Evolutionary conservation across 78 protist species (phyloP).

Genomic region (Mastigamoeba balamuthi): DNA sequence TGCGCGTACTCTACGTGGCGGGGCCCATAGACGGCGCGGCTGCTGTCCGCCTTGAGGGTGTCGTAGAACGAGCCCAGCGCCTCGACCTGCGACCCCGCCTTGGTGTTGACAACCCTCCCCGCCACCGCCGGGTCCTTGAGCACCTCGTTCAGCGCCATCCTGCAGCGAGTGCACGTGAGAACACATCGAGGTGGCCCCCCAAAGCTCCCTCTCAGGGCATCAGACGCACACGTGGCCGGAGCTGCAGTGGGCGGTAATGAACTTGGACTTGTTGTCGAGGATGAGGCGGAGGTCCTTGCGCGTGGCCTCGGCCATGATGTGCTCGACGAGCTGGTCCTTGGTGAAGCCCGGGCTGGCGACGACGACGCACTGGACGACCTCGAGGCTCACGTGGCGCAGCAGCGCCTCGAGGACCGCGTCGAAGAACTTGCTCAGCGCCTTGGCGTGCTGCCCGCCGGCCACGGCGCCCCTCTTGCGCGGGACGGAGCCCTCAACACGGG

Average conservation of each 20-base stretch:
- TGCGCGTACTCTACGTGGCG: conserved; percentile 23
- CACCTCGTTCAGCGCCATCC: conserved; percentile 48
- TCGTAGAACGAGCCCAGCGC: conserved; percentile 11
- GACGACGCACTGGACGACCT: conserved; percentile 48
- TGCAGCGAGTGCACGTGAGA: too few species aligned
- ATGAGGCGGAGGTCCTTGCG: not conserved
- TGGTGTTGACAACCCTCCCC: conserved; percentile 28
- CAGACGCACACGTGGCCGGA: conserved; percentile 43
- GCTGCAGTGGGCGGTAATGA: conserved; percentile 25
- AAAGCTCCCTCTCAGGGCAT: not conserved
- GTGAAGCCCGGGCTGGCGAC: conserved; percentile 65
- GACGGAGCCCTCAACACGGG: not conserved
- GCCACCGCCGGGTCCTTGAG: conserved; percentile 22
- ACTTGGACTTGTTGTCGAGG: conserved; percentile 10
- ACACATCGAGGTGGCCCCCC: not conserved
- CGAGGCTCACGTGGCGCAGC: conserved; percentile 27
- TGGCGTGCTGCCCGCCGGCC: not conserved
- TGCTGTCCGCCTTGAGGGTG: not conserved
- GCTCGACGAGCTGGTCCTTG: not conserved
- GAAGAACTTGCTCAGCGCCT: conserved; percentile 16
- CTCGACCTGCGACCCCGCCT: conserved; percentile 38
- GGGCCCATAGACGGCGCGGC: conserved; percentile 52
- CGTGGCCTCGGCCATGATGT: not conserved
- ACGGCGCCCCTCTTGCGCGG: not conserved
- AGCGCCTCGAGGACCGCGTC: conserved; percentile 38